Evolutionary conservation across 129 eudicot genomes (phyloP), one percentile per base, ranked within the genome.

Genomic region (Sambucus nigra): DNA sequence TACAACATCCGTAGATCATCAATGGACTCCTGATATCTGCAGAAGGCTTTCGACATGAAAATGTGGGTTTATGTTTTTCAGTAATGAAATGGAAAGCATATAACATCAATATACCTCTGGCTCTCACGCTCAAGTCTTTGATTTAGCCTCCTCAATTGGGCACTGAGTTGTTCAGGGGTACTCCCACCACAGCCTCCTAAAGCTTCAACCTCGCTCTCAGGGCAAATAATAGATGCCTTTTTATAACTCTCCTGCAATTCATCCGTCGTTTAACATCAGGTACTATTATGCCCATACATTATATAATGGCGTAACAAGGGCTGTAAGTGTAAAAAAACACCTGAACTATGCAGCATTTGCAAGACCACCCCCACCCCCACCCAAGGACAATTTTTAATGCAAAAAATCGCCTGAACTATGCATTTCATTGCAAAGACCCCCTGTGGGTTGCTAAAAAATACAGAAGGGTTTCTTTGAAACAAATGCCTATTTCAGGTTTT

Each of bases 211-310:
- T 91, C 98, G 69, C 75, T 79, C 69, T 91, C 95, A 3, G 84
- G 87, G 62, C 89, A 81, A 25, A 91, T 82, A 39, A 71, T 76
- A 18, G 95, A 91, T 44, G 95, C 95, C 69, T 85, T 91, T 24
- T 51, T 59, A 68, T 58, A 68, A 48, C 54, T 59, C 50, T 66
- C 86, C 98, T 91, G 73, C 54, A 74, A 49, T 53, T 60, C 49
- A n/a, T n/a, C n/a, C 51, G 32, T 16, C 51, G 38, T 49, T 47
- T 23, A 54, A 18, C 25, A 52, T 63, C 53, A 65, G 7, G 53
- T 25, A 26, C 25, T 17, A 14, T 26, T 26, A 44, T 31, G 29
- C 31, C 25, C 38, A 15, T 2, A 2, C 6, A 35, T 35, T n/a
- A n/a, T n/a, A n/a, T n/a, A n/a, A n/a, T n/a, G n/a, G n/a, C n/a